A percentile compares a stretch with the other conserved stretches of the same genome.
Conservation (phyloP, 2,329 filamentous ascomycete genomes). For the Pseudogymnoascus sp. region DNA sequence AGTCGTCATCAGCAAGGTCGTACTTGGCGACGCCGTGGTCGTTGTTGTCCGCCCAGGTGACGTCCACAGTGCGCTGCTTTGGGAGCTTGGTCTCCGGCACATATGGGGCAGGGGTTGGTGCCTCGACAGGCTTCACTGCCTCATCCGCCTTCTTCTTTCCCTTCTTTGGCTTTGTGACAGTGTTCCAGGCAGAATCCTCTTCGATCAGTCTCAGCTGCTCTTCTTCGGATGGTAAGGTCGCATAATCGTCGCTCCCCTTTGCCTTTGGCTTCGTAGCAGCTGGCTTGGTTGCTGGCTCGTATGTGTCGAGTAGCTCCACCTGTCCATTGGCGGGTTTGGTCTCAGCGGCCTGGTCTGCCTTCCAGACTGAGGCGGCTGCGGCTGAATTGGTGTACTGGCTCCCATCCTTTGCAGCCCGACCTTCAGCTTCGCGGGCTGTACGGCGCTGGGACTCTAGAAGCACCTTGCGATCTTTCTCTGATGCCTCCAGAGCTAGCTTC, state of each 20-base stretch:
- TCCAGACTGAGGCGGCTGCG: slow-evolving; percentile 40
- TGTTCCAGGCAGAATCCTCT: slow-evolving; percentile 48
- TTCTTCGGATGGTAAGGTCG: slow-evolving; percentile 48
- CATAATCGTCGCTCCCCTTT: slow-evolving; percentile 14
- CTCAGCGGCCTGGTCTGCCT: slow-evolving; percentile 24
- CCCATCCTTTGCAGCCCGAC: slow-evolving; percentile 76
- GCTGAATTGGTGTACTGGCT: slow-evolving; percentile 42
- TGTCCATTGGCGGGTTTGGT: slow-evolving; percentile 22
- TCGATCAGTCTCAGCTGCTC: slow-evolving; percentile 53
- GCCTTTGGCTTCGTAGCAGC: slow-evolving; percentile 19
- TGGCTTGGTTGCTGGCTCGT: slow-evolving; percentile 35
- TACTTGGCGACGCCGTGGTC: neutral
- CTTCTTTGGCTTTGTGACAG: slow-evolving; percentile 44
- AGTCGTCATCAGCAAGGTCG: slow-evolving; percentile 7
- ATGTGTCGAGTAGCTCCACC: slow-evolving; percentile 52
- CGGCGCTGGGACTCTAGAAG: slow-evolving; percentile 79
- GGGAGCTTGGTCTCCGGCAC: neutral
- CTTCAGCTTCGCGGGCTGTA: slow-evolving; percentile 72
- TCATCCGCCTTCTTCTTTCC: slow-evolving; percentile 29
- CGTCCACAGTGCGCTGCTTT: neutral
- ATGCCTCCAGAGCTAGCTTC: slow-evolving; percentile 66
- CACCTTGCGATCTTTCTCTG: slow-evolving; percentile 69
- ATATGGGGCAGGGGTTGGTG: neutral
- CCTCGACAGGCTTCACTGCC: slow-evolving; percentile 9
- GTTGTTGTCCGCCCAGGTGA: neutral